Percentiles rank a stretch among this genome's conserved stretches.
Conservation (phyloP, 2,329 filamentous ascomycete genomes). For the Colletotrichum agaves region DNA sequence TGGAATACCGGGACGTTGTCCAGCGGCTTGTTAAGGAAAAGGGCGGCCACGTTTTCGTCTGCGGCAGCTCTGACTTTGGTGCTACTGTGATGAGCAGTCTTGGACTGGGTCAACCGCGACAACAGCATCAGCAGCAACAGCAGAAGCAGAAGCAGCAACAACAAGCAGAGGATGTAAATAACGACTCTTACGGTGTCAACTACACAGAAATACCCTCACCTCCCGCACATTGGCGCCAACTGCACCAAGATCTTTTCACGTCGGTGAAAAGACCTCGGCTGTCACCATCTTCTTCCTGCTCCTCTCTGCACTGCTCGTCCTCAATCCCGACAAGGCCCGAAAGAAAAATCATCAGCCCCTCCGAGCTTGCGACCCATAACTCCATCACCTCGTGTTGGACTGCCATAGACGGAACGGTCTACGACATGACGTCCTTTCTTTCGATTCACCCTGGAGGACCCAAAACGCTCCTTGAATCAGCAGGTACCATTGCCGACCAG, state of each 20-base stretch:
- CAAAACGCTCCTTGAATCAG: slow-evolving; percentile 32
- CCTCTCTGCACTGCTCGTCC: neutral
- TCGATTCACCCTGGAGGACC: slow-evolving; percentile 88
- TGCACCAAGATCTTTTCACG: slow-evolving; percentile 30
- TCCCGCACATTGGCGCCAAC: slow-evolving; percentile 6
- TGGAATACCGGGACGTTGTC: slow-evolving; percentile 5
- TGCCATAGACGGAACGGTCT: slow-evolving; percentile 87
- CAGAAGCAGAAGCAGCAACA: neutral
- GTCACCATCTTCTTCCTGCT: neutral
- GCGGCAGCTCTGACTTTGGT: slow-evolving; percentile 30
- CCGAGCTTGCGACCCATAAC: slow-evolving; percentile 27
- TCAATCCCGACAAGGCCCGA: neutral
- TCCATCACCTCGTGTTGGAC: slow-evolving; percentile 70
- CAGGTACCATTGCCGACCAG: slow-evolving; percentile 27
- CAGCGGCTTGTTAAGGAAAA: slow-evolving; percentile 12
- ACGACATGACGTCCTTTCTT: slow-evolving; percentile 91
- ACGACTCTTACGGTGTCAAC: neutral
- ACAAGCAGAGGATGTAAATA: neutral
- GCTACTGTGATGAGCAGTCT: slow-evolving; percentile 18
- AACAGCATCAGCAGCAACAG: slow-evolving; percentile 4
- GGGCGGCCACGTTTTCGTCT: slow-evolving; percentile 28
- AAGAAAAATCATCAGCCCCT: neutral
- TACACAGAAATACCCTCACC: slow-evolving; percentile 2
- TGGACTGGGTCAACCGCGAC: slow-evolving; percentile 2
- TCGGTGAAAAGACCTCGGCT: neutral